These are phyloP conservation scores for Gastrolobium bilobum DNA, from an alignment of 306 rosid genomes.

Conservation along the genomic window DNA sequence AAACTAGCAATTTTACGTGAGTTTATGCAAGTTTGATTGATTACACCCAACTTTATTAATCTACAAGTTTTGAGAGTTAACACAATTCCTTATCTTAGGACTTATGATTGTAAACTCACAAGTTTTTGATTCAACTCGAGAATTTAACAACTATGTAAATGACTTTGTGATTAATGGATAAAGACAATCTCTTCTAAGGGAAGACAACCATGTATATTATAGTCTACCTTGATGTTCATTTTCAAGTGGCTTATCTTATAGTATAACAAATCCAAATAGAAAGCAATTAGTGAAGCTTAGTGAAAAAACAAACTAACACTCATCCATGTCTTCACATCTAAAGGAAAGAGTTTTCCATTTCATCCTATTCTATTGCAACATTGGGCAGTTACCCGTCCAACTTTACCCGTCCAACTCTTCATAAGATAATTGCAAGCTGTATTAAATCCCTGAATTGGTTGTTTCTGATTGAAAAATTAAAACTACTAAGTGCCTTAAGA, in stretches of 20 bases:
- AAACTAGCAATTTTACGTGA: neutral
- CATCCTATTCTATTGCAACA: neutral
- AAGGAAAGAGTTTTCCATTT: neutral
- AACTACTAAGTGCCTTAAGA: neutral
- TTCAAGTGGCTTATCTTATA: too few species aligned
- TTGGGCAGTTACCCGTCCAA: neutral
- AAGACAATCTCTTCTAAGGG: neutral
- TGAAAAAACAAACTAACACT: too few species aligned
- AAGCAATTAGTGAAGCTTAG: too few species aligned
- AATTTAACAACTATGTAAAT: neutral
- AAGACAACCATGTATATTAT: constrained; percentile 2
- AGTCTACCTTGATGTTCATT: too few species aligned
- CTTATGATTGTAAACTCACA: neutral
- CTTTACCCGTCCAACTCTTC: neutral
- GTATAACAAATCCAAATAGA: too few species aligned
- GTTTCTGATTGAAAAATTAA: constrained; percentile 21
- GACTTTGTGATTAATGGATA: neutral
- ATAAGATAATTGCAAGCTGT: neutral
- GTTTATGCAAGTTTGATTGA: neutral
- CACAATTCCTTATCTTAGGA: neutral
- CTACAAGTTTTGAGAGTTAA: constrained; percentile 6
- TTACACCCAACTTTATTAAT: neutral
- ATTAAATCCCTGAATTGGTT: neutral
- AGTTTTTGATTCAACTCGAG: neutral
- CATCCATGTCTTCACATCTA: neutral